Base-by-base conservation (phyloP, 768 basidiomycete genomes). In the Leccinellum albellum region DNA sequence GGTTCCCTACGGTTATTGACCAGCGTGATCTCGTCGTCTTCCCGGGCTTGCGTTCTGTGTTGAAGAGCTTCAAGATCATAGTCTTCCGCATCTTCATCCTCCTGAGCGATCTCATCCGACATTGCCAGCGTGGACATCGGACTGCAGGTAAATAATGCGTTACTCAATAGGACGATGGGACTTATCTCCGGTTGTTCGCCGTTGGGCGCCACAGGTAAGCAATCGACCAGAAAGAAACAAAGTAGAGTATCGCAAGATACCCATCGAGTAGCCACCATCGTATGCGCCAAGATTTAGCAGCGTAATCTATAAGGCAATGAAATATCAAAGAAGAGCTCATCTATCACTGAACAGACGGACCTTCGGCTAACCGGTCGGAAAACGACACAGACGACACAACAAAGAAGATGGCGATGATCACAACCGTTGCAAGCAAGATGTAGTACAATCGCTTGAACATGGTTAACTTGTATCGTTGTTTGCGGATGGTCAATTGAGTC, bases 191-290 rank as follows among this genome's bases (percentile, higher is more conserved):
- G 78, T 95, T 94, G 70, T 90, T 85, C 40, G 79, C 83, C n/a
- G 89, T 88, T 26, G 97, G 97, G 33, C 94, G 83, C 96, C 97
- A 99, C 28, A 98, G 78, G 74, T 85, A 97, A 2, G 91, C 85
- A 60, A 98, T 93, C 10, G 82, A 76, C 58, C 77, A 74, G 71
- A 98, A 98, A 32, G 87, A 85, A 28, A 79, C 75, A 47, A 97
- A 81, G 70, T 96, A 98, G 24, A 98, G 84, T 47, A 95, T 79
- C 2, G 91, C 86, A 46, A 98, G 81, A 80, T 93, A 98, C 17
- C 95, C 97, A 66, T 99, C 97, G 42, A 99, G 80, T 6, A 99
- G 78, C 89, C 94, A 94, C 97, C 97, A 99, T 49, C 95, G 87
- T 54, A 83, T 79, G 57, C 79, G 82, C 94, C 94, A 98, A 17